These are phyloP conservation scores for Ogataea angusta DNA, from an alignment of 805 yeast species.

Conservation along the genomic window DNA sequence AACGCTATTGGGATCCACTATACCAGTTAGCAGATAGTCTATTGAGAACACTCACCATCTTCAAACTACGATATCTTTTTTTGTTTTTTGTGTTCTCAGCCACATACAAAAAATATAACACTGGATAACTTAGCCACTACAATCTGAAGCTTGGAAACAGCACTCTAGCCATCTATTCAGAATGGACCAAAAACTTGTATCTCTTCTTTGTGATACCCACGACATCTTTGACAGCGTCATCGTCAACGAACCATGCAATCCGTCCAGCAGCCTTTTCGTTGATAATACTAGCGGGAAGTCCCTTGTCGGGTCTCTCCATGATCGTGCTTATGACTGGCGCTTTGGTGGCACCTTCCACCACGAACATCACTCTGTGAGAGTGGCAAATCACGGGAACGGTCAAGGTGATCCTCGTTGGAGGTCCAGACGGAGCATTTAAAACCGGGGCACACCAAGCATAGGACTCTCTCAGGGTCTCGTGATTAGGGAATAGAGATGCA, in stretches of 20 bases:
- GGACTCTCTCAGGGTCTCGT: conserved; percentile 81
- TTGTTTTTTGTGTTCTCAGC: conserved; percentile 5
- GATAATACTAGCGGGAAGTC: conserved; percentile 88
- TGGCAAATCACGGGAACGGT: conserved; percentile 95
- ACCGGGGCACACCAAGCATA: conserved; percentile 96
- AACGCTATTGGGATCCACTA: conserved; percentile 29
- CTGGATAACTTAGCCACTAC: conserved; percentile 3
- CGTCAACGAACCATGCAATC: conserved; percentile 96
- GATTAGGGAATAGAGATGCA: conserved; percentile 93
- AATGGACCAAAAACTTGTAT: conserved; percentile 51
- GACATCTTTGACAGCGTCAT: conserved; percentile 82
- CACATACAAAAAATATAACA: conserved; percentile 1
- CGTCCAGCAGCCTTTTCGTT: conserved; percentile 96
- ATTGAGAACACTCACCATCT: conserved; percentile 7
- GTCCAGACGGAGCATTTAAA: conserved; percentile 86
- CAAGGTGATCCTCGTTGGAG: conserved; percentile 78
- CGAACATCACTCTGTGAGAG: conserved; percentile 88
- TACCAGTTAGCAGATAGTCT: neutral
- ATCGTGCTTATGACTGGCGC: conserved; percentile 89
- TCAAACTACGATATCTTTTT: neutral
- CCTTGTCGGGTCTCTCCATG: conserved; percentile 96
- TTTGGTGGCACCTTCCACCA: conserved; percentile 93
- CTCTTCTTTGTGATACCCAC: conserved; percentile 63
- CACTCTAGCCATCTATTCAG: neutral
- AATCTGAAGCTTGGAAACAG: neutral